Conservation (phyloP, 176 grass and related monocot genomes). For the Eremochloa ophiuroides region DNA sequence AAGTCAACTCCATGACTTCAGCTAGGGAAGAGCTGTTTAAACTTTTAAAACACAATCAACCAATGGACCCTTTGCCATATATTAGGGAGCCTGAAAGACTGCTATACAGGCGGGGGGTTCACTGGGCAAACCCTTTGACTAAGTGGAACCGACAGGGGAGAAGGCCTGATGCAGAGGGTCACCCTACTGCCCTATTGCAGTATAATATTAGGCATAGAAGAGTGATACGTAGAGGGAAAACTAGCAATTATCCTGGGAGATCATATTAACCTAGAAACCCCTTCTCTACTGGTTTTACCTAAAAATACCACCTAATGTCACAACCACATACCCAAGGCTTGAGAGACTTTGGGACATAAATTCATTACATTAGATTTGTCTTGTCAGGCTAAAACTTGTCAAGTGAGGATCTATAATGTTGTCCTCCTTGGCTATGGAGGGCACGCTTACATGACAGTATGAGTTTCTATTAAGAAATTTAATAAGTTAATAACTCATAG, state of each 20-base stretch:
- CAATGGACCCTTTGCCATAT: background rate
- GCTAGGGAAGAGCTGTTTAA: too few relatives aligned
- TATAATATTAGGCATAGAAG: background rate
- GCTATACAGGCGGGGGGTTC: too few relatives aligned
- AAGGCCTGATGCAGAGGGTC: background rate
- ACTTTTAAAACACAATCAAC: background rate
- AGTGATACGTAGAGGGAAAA: background rate
- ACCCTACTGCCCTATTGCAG: background rate
- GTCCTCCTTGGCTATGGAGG: background rate
- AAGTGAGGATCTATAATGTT: background rate
- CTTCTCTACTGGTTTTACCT: background rate
- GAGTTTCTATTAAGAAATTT: background rate
- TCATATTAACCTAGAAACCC: background rate
- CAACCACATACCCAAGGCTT: background rate
- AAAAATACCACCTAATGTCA: background rate
- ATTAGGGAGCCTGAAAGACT: background rate
- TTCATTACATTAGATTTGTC: background rate
- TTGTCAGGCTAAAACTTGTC: background rate
- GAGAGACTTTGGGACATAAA: background rate
- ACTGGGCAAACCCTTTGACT: background rate
- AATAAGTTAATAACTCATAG: background rate
- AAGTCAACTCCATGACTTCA: background rate
- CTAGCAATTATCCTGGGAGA: background rate
- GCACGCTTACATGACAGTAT: background rate
- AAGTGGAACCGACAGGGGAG: background rate